A percentile compares a stretch with the other conserved stretches of the same genome.
Conservation (phyloP, 768 basidiomycete species). For the Nidularia pulvinata region DNA sequence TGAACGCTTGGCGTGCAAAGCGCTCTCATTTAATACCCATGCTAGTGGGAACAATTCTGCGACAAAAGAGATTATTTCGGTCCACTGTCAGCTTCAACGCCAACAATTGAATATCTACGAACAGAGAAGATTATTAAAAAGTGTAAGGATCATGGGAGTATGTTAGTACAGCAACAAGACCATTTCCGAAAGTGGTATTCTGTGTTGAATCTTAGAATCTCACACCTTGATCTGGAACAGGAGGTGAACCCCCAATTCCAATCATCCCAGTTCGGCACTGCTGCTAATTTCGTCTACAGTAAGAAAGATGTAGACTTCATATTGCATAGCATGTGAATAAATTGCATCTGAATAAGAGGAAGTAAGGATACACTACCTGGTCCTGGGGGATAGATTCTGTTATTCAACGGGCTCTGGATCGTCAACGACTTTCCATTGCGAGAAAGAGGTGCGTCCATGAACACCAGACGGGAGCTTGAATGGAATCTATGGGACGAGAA, state of each 20-base stretch:
- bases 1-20: too few relatives aligned
- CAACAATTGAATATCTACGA: too few relatives aligned
- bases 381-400: slow-evolving; percentile 32
- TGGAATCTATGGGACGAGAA: slow-evolving; percentile 36
- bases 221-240: slow-evolving; percentile 30
- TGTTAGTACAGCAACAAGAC: too few relatives aligned
- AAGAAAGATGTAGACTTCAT: slow-evolving; percentile 22
- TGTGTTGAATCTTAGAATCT: slow-evolving; percentile 3
- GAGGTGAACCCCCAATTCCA: slow-evolving; percentile 35
- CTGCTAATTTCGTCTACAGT: slow-evolving; percentile 32
- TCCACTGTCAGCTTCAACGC: too few relatives aligned
- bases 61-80: too few relatives aligned
- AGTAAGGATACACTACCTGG: slow-evolving; percentile 18
- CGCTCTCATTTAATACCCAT: too few relatives aligned
- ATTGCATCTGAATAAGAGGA: background rate
- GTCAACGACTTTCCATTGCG: slow-evolving; percentile 22
- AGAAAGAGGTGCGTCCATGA: slow-evolving; percentile 26
- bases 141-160: too few relatives aligned
- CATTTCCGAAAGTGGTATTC: too few relatives aligned
- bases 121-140: too few relatives aligned
- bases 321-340: background rate
- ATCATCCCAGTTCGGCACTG: slow-evolving; percentile 32
- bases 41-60: too few relatives aligned
- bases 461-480: slow-evolving; percentile 30
- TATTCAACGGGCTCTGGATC: slow-evolving; percentile 26